These are phyloP conservation scores for Primulina tabacum DNA, from an alignment of 257 asterid genomes.

Conservation along the genomic window DNA sequence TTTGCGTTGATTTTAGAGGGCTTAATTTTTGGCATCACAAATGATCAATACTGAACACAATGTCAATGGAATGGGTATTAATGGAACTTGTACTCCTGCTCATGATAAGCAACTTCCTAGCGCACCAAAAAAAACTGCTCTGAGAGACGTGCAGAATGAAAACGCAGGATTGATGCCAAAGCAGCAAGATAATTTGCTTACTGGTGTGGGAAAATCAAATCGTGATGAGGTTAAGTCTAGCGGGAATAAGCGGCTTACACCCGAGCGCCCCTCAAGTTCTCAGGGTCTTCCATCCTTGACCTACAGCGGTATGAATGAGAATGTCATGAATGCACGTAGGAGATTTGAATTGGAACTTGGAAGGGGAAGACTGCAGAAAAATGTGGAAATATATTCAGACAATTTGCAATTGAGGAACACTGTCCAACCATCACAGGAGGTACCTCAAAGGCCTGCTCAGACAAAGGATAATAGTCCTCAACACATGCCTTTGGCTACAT, in stretches of 20 bases:
- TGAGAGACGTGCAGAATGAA: conserved; percentile 88
- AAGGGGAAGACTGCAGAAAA: conserved; percentile 57
- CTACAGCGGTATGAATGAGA: conserved; percentile 59
- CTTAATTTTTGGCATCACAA: conserved; percentile 28
- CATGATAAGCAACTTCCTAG: conserved; percentile 50
- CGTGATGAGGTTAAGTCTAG: conserved; percentile 62
- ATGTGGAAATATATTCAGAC: conserved; percentile 44
- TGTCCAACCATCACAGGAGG: conserved; percentile 39
- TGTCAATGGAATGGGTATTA: conserved; percentile 34
- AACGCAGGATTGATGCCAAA: conserved; percentile 38
- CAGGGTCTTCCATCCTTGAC: conserved; percentile 43
- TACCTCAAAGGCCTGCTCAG: conserved; percentile 42
- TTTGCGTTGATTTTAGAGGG: conserved; percentile 14
- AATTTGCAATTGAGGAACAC: conserved; percentile 41
- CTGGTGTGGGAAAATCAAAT: conserved; percentile 44
- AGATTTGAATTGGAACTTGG: conserved; percentile 91
- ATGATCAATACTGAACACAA: conserved; percentile 59
- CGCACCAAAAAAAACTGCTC: conserved; percentile 59
- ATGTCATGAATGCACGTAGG: conserved; percentile 77
- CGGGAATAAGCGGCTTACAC: conserved; percentile 74
- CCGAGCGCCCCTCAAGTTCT: conserved; percentile 68
- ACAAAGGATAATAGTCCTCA: conserved; percentile 32
- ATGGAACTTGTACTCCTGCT: conserved; percentile 36
- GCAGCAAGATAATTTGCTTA: conserved; percentile 44
- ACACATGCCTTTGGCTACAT: conserved; percentile 35